Evolutionary conservation across 2,329 filamentous ascomycete genomes (phyloP).

Genomic region (Nothomitra cinnamomea): DNA sequence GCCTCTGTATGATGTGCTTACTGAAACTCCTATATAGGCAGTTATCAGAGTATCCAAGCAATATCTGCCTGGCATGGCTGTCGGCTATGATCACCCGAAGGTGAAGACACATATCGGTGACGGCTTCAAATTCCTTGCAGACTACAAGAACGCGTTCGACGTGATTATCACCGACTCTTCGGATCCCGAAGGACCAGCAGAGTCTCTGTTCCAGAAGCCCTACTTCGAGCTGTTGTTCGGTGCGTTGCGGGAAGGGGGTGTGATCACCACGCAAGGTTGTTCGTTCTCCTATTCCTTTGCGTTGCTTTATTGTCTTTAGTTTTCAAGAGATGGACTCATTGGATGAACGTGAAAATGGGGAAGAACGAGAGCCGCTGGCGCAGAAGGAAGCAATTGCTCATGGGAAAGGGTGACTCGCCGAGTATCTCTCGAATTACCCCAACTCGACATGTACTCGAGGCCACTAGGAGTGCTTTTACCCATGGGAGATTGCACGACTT

Average conservation of each 20-base stretch:
- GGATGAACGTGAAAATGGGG: neutral
- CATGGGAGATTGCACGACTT: too few species aligned
- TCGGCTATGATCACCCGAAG: slow-evolving; percentile 86
- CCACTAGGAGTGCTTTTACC: too few species aligned
- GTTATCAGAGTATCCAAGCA: slow-evolving; percentile 97
- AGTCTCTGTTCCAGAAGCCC: slow-evolving; percentile 93
- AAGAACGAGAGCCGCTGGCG: neutral
- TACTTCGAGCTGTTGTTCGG: slow-evolving; percentile 91
- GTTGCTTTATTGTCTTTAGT: slow-evolving; percentile 4
- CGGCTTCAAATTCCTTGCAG: slow-evolving; percentile 94
- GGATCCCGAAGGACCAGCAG: slow-evolving; percentile 90
- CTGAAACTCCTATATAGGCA: slow-evolving; percentile 34
- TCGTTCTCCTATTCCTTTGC: slow-evolving; percentile 54
- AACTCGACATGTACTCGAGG: too few species aligned
- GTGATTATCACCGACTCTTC: slow-evolving; percentile 99
- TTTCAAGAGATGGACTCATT: neutral
- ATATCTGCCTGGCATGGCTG: slow-evolving; percentile 87
- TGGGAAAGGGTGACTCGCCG: too few species aligned
- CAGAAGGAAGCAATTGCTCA: too few species aligned
- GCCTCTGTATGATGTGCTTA: neutral
- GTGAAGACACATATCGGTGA: slow-evolving; percentile 86
- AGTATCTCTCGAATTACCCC: too few species aligned
- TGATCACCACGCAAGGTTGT: slow-evolving; percentile 99
- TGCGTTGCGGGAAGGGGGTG: slow-evolving; percentile 84
- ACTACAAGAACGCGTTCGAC: slow-evolving; percentile 95